A percentile compares a stretch with the other conserved stretches of the same genome.
Evolutionary conservation across 257 asterid genomes (phyloP).

Genomic region (Voacanga thouarsii): DNA sequence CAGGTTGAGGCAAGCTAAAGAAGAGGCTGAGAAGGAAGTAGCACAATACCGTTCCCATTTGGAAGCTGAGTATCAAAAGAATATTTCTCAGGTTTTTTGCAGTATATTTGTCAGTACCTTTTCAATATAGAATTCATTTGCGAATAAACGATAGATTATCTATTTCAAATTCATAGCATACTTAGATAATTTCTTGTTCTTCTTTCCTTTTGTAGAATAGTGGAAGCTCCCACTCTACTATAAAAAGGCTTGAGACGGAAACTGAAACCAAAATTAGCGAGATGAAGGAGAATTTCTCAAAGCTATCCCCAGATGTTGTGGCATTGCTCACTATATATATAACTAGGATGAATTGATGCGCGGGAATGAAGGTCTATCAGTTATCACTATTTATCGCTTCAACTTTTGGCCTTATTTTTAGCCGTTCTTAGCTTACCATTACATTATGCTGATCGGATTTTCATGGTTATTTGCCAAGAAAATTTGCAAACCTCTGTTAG

Average conservation of each 20-base stretch:
- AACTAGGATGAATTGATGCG: slow-evolving; percentile 20
- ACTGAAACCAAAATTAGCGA: slow-evolving; percentile 49
- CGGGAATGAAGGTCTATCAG: background rate
- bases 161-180: background rate
- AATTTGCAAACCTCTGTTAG: no score
- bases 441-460: no score
- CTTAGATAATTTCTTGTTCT: background rate
- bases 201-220: slow-evolving; percentile 32
- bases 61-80: slow-evolving; percentile 71
- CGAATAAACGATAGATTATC: background rate
- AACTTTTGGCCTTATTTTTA: no score
- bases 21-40: slow-evolving; percentile 75
- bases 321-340: slow-evolving; percentile 53
- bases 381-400: no score
- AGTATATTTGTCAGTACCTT: no score
- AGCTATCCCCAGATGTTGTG: slow-evolving; percentile 52
- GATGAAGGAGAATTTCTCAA: slow-evolving; percentile 47
- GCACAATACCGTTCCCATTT: slow-evolving; percentile 48
- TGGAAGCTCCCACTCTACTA: slow-evolving; percentile 62
- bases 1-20: slow-evolving; percentile 77
- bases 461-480: no score
- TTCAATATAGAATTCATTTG: background rate
- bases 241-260: slow-evolving; percentile 69
- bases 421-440: no score
- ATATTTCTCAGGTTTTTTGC: slow-evolving; percentile 54